Evolutionary conservation across 306 rosid species (phyloP).

Genomic region (Begonia masoniana): DNA sequence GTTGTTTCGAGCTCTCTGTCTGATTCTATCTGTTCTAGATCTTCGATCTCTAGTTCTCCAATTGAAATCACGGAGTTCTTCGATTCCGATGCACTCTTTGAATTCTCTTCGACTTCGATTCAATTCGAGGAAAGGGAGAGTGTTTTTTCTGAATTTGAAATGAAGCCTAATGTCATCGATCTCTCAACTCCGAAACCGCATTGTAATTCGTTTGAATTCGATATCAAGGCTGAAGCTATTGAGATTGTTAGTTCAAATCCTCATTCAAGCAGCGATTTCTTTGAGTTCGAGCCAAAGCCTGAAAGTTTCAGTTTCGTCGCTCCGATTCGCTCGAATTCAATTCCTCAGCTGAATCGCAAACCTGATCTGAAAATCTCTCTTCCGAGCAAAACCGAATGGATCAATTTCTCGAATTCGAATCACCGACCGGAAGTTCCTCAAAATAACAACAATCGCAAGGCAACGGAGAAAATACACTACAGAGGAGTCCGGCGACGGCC

Average conservation of each 20-base stretch:
- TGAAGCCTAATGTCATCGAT: conserved; percentile 27
- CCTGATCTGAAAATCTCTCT: conserved; percentile 45
- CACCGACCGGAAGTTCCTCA: conserved; percentile 1
- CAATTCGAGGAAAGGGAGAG: neutral
- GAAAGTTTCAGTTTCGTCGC: conserved; percentile 5
- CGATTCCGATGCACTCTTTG: conserved; percentile 10
- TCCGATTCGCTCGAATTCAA: neutral
- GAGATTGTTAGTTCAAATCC: too few species aligned
- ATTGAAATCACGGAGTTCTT: conserved; percentile 16
- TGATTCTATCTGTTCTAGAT: conserved; percentile 10
- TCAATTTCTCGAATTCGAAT: conserved; percentile 26
- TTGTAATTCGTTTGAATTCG: neutral
- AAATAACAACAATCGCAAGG: neutral
- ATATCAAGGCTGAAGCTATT: neutral
- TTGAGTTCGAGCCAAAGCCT: conserved; percentile 9
- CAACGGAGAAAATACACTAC: conserved; percentile 21
- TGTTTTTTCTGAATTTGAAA: conserved; percentile 24
- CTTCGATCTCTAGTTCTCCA: conserved; percentile 24
- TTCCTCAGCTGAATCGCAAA: conserved; percentile 19
- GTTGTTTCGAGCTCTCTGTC: conserved; percentile 15
- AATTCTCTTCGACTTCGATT: conserved; percentile 7
- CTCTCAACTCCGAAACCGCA: conserved; percentile 23
- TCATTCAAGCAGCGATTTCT: neutral
- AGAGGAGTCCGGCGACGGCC: conserved; percentile 74
- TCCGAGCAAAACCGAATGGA: conserved; percentile 59